A percentile compares a stretch with the other conserved stretches of the same genome.
Evolutionary conservation across 2,329 filamentous ascomycete genomes (phyloP).

Genomic region (Pyricularia sp.): DNA sequence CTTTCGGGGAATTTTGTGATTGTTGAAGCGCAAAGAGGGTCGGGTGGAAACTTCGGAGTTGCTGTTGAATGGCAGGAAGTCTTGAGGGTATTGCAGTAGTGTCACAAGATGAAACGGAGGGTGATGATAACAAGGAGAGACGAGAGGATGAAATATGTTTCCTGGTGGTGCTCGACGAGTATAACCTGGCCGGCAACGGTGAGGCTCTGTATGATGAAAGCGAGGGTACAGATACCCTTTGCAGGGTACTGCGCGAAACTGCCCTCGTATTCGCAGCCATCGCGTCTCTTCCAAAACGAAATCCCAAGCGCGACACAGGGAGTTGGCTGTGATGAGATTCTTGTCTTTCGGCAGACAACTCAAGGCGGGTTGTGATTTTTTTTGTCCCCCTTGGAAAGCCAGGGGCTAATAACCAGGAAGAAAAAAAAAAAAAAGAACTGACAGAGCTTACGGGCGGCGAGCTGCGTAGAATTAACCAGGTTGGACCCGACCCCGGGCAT

Average conservation of each 20-base stretch:
- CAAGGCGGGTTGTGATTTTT: background rate
- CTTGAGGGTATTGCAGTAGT: background rate
- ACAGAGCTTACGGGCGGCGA: background rate
- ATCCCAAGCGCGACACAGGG: background rate
- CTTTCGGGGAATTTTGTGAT: background rate
- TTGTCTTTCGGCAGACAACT: background rate
- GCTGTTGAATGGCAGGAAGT: background rate
- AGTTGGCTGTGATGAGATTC: background rate
- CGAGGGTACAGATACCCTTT: background rate
- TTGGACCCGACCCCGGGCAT: background rate
- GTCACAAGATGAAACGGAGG: background rate
- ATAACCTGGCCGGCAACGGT: background rate
- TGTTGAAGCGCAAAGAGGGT: background rate
- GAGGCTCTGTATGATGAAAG: background rate
- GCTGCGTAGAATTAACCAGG: background rate
- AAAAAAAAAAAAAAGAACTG: background rate
- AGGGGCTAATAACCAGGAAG: background rate
- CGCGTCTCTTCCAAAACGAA: background rate
- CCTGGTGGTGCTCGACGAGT: background rate
- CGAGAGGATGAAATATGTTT: background rate
- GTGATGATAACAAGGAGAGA: background rate
- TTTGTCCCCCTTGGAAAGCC: background rate
- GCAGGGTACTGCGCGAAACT: background rate
- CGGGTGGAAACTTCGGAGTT: conserved; percentile 1
- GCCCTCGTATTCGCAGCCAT: background rate